Percentiles rank a stretch among this genome's conserved stretches.
These are phyloP conservation scores for Diaporthe batatas DNA, from an alignment of 2,329 filamentous ascomycete genomes.

Conservation along the genomic window DNA sequence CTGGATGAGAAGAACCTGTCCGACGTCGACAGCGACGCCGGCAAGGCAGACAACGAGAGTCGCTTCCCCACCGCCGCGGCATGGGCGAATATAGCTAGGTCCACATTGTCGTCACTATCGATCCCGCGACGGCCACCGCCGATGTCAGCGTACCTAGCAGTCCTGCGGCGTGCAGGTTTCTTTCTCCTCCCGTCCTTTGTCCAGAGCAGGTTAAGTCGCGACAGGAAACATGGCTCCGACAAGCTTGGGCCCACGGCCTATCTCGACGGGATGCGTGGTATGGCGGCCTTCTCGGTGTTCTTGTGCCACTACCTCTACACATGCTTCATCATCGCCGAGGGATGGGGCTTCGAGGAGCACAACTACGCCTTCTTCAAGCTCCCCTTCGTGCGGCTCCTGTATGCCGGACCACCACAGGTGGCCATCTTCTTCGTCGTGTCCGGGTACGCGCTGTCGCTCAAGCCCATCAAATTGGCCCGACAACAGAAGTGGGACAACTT, in stretches of 20 bases:
- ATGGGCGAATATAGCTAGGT: slow-evolving; percentile 52
- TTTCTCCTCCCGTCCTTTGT: slow-evolving; percentile 69
- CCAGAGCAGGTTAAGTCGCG: slow-evolving; percentile 58
- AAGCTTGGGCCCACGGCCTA: slow-evolving; percentile 67
- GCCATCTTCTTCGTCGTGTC: slow-evolving; percentile 74
- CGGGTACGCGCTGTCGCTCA: slow-evolving; percentile 70
- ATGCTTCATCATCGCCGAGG: slow-evolving; percentile 64
- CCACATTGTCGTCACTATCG: slow-evolving; percentile 40
- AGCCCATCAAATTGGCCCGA: slow-evolving; percentile 59
- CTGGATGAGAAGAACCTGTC: slow-evolving; percentile 60
- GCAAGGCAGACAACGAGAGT: slow-evolving; percentile 55
- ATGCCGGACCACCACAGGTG: slow-evolving; percentile 69
- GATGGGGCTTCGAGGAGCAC: slow-evolving; percentile 59
- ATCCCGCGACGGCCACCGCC: slow-evolving; percentile 52
- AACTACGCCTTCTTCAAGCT: slow-evolving; percentile 64
- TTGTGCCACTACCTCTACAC: slow-evolving; percentile 70
- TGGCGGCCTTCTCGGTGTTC: slow-evolving; percentile 68
- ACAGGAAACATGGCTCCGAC: slow-evolving; percentile 53
- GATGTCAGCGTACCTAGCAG: slow-evolving; percentile 40
- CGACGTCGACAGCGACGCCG: slow-evolving; percentile 59
- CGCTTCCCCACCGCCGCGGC: slow-evolving; percentile 48
- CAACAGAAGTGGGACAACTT: slow-evolving; percentile 53
- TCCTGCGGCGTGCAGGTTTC: slow-evolving; percentile 55
- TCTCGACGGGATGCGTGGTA: slow-evolving; percentile 69
- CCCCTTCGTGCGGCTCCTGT: slow-evolving; percentile 67